A percentile compares a stretch with the other conserved stretches of the same genome.
Evolutionary conservation across 495 filamentous ascomycete species (phyloP).

Genomic region (Lasiosphaeria miniovina): DNA sequence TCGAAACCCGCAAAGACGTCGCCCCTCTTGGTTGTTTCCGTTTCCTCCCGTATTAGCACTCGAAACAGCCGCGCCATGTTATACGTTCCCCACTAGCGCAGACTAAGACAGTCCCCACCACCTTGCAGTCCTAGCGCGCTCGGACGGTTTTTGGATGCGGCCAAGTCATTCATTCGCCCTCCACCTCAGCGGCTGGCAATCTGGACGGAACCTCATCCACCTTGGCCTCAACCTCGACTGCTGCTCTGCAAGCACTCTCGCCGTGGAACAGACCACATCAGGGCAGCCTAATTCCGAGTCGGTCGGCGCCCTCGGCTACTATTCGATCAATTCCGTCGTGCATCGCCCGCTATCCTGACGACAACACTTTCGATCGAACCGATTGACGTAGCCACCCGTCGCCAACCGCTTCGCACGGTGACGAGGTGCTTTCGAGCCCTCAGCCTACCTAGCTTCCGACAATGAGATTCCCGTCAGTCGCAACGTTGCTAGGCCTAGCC

Average conservation of each 20-base stretch:
- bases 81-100: not conserved
- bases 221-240: not conserved
- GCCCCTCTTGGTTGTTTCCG: not conserved
- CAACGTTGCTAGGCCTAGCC: conserved; percentile 41
- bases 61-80: not conserved
- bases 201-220: not conserved
- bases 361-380: not conserved
- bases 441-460: conserved; percentile 12
- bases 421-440: conserved; percentile 15
- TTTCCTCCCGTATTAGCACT: not conserved
- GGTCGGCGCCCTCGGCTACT: not conserved
- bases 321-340: too few relatives aligned
- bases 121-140: not conserved
- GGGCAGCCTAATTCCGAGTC: not conserved
- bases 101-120: not conserved
- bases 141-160: not conserved
- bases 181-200: not conserved
- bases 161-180: conserved; percentile 6
- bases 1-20: not conserved
- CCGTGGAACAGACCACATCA: not conserved
- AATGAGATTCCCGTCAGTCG: conserved; percentile 42
- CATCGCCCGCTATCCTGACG: not conserved
- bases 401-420: conserved; percentile 4
- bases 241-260: not conserved
- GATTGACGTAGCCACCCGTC: conserved; percentile 5